A percentile compares a stretch with the other conserved stretches of the same genome.
These are phyloP conservation scores for Dentipellis sp. DNA, from an alignment of 768 basidiomycete genomes.

Conservation along the genomic window DNA sequence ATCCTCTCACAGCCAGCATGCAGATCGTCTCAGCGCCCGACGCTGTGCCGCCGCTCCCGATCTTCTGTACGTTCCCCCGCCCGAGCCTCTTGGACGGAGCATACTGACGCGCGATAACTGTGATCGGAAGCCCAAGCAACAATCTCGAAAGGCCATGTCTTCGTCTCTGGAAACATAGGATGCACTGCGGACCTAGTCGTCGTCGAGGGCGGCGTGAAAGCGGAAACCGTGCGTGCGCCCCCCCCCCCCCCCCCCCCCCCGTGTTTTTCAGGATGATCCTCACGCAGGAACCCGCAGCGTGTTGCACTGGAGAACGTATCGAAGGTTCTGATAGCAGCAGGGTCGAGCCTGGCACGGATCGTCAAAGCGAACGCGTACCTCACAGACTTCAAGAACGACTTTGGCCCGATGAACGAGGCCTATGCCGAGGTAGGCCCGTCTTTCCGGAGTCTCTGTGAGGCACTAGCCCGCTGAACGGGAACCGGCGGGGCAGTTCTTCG, in stretches of 20 bases:
- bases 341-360: slow-evolving; percentile 25
- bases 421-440: slow-evolving; percentile 23
- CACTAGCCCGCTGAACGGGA: no score
- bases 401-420: slow-evolving; percentile 28
- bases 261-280: neutral
- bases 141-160: no score
- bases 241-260: neutral
- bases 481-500: slow-evolving; percentile 34
- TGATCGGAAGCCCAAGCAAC: no score
- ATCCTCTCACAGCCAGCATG: no score
- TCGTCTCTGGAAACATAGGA: no score
- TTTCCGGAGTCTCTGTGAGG: neutral
- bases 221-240: neutral
- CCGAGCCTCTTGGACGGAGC: no score
- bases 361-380: slow-evolving; percentile 34
- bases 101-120: no score
- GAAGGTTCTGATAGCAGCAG: slow-evolving; percentile 27
- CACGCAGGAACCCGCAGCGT: slow-evolving; percentile 14
- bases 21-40: no score
- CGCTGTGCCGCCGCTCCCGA: no score
- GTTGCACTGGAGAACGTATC: slow-evolving; percentile 29
- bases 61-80: no score
- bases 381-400: slow-evolving; percentile 26
- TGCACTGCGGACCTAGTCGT: no score
- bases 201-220: neutral